phyloP scores from a whole-genome alignment of 1,139 yeast genomes.

The Hanseniaspora uvarum region DNA sequence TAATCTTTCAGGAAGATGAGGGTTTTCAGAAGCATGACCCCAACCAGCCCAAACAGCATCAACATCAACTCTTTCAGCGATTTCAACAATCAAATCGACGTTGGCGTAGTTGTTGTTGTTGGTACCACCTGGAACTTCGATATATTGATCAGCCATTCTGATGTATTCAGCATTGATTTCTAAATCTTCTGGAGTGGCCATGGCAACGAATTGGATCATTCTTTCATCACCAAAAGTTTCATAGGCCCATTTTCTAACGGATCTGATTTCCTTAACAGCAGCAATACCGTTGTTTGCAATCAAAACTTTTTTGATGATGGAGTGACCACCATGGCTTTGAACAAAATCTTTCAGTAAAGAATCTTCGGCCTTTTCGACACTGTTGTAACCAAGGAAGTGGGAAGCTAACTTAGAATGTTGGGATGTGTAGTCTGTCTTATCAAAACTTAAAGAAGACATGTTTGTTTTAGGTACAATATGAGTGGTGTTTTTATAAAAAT shows the following conservation, averaged over 20 bases:
- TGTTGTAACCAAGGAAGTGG: conserved; percentile 72
- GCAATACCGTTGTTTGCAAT: conserved; percentile 99
- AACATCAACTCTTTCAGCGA: conserved; percentile 91
- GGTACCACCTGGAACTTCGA: conserved; percentile 98
- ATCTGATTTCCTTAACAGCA: conserved; percentile 95
- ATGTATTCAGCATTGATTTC: conserved; percentile 95
- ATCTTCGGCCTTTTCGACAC: conserved; percentile 59
- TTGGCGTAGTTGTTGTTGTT: conserved; percentile 96
- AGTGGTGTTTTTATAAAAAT: neutral
- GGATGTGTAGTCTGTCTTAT: conserved; percentile 31
- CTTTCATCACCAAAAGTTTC: conserved; percentile 94
- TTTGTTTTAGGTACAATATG: neutral
- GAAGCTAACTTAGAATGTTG: conserved; percentile 42
- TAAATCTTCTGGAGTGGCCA: conserved; percentile 98
- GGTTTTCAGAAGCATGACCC: conserved; percentile 99
- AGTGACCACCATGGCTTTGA: conserved; percentile 79
- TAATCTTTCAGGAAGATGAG: conserved; percentile 79
- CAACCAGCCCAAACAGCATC: conserved; percentile 99
- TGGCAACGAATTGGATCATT: conserved; percentile 86
- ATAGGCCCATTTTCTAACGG: conserved; percentile 96
- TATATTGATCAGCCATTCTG: conserved; percentile 97
- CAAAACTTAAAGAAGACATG: conserved; percentile 20
- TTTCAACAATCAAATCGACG: conserved; percentile 90
- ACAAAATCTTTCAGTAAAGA: conserved; percentile 79
- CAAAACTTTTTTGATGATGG: conserved; percentile 76